These are phyloP conservation scores for Candida hungchunana DNA, from an alignment of 805 yeast genomes.

Conservation along the genomic window DNA sequence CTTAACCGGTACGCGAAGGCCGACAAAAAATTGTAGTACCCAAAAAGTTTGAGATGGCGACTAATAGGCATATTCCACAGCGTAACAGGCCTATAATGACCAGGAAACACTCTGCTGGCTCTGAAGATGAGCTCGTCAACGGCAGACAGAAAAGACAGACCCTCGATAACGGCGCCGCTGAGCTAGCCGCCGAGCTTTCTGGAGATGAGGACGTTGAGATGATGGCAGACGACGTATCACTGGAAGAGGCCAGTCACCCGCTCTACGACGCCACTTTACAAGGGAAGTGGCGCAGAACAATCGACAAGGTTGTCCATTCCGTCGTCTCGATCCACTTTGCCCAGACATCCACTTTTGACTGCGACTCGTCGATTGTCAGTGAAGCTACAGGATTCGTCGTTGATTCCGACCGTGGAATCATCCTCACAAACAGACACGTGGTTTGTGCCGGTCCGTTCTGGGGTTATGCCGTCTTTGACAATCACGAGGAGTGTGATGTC, in stretches of 20 bases:
- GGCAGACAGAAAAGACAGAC: too few species aligned
- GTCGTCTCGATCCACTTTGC: conserved; percentile 90
- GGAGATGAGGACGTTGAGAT: too few species aligned
- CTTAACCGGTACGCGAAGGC: too few species aligned
- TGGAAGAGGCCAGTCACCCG: background rate
- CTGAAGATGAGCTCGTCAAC: too few species aligned
- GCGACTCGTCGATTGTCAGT: conserved; percentile 72
- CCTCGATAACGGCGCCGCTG: too few species aligned
- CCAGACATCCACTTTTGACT: conserved; percentile 82
- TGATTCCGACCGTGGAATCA: conserved; percentile 75
- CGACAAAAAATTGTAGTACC: too few species aligned
- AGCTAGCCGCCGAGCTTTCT: too few species aligned
- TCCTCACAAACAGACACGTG: conserved; percentile 89
- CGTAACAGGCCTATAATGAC: too few species aligned
- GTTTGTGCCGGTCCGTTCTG: conserved; percentile 94
- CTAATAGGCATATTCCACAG: too few species aligned
- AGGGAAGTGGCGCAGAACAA: conserved; percentile 73
- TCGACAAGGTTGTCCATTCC: conserved; percentile 73
- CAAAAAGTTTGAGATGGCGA: too few species aligned
- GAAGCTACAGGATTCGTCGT: conserved; percentile 98
- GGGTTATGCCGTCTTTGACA: conserved; percentile 89
- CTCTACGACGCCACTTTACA: conserved; percentile 5
- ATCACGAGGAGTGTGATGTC: conserved; percentile 89
- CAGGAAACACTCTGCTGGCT: too few species aligned
- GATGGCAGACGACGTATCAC: too few species aligned